phyloP scores from a whole-genome alignment of 2,329 filamentous ascomycete species.

The Fusarium pseudonygamai region DNA sequence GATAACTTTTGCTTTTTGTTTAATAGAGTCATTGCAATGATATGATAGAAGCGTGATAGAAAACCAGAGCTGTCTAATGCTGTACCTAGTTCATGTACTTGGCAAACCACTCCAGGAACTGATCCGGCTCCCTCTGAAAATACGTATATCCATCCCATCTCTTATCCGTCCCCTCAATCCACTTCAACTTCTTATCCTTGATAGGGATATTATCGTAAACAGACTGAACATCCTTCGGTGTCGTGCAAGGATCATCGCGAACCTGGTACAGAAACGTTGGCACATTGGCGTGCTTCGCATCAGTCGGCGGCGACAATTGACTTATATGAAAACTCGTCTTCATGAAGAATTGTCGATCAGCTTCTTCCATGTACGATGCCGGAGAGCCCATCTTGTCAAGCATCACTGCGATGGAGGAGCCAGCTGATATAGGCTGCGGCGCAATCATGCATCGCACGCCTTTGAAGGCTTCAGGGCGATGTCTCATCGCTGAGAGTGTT shows the following conservation, averaged over 20 bases:
- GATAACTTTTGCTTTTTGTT: slow-evolving; percentile 15
- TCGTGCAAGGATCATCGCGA: slow-evolving; percentile 12
- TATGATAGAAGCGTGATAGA: fast-evolving
- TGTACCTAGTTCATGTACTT: slow-evolving; percentile 9
- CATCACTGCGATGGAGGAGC: neutral
- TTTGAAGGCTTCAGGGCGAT: slow-evolving; percentile 14
- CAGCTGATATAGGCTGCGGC: slow-evolving; percentile 10
- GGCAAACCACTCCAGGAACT: slow-evolving; percentile 30
- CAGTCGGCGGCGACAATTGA: neutral
- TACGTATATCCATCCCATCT: slow-evolving; percentile 26
- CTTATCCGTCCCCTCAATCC: slow-evolving; percentile 22
- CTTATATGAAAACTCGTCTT: slow-evolving; percentile 28
- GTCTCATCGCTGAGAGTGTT: slow-evolving; percentile 8
- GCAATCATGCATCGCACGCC: slow-evolving; percentile 23
- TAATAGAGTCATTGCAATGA: neutral
- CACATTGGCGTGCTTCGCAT: slow-evolving; percentile 20
- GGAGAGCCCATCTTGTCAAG: slow-evolving; percentile 13
- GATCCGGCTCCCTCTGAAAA: slow-evolving; percentile 21
- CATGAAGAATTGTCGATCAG: slow-evolving; percentile 20
- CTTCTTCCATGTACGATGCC: slow-evolving; percentile 18
- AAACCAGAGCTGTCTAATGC: too few relatives aligned
- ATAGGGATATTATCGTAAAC: slow-evolving; percentile 28
- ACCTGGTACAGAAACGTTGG: slow-evolving; percentile 32
- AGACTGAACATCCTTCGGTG: slow-evolving; percentile 21
- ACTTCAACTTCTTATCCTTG: slow-evolving; percentile 17